Conservation (phyloP, 768 basidiomycete genomes). For the Leccinum boreale region DNA sequence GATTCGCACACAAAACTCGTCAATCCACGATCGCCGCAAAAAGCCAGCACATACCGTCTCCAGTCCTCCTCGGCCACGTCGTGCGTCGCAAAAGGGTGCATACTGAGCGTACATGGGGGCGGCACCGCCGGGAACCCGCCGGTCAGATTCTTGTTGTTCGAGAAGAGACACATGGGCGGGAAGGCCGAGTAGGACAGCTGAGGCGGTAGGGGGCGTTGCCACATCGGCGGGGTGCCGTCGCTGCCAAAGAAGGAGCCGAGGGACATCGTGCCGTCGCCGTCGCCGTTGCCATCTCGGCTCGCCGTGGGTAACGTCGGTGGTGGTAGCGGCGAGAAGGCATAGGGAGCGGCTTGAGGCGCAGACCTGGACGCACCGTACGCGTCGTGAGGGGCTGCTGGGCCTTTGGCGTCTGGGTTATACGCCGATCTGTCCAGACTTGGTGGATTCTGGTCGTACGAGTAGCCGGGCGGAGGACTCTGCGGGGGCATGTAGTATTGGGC, state of each 20-base stretch:
- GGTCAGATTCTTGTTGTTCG: conserved; percentile 27
- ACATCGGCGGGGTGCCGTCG: conserved; percentile 24
- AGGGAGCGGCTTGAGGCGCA: not conserved
- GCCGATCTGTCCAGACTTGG: not conserved
- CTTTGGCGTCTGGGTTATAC: not conserved
- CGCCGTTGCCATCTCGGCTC: not conserved
- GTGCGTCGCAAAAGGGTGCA: conserved; percentile 51
- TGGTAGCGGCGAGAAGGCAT: not conserved
- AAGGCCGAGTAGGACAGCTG: conserved; percentile 20
- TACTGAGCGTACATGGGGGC: conserved; percentile 36
- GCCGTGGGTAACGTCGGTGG: not conserved
- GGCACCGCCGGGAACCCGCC: conserved; percentile 43
- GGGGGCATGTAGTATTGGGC: conserved; percentile 3
- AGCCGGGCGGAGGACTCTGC: conserved; percentile 13
- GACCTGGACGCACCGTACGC: not conserved
- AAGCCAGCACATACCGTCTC: conserved; percentile 33
- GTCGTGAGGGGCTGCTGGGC: not conserved
- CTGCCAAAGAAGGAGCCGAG: conserved; percentile 27
- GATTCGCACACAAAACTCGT: not conserved
- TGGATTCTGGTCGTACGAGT: conserved; percentile 7
- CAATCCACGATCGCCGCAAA: not conserved
- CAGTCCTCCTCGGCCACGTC: conserved; percentile 52
- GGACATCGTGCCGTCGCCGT: conserved; percentile 9
- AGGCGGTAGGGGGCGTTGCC: conserved; percentile 20
- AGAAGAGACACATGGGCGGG: conserved; percentile 30